Base-by-base conservation (phyloP, 2,329 filamentous ascomycete species). In the Fusarium sororula region DNA sequence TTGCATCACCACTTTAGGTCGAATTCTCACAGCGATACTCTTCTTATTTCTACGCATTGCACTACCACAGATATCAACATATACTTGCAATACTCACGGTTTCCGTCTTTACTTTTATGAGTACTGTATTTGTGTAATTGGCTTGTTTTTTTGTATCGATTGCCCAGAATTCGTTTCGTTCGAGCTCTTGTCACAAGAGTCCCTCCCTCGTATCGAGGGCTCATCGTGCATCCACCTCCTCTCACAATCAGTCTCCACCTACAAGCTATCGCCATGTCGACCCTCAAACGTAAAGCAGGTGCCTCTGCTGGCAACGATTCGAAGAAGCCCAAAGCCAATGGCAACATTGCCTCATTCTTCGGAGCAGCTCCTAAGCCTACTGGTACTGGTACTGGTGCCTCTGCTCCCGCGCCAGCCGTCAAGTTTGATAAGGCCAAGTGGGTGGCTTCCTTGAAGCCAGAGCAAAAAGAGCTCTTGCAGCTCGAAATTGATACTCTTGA, bases 401-500 rank as follows among this genome's bases (percentile, higher is more conserved):
- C 82, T 17, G 79, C 80, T 42, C 76, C 81, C 39, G 69, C 82
- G 9, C 73, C 84, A 39, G 77, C 83, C 10, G 72, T 81, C 65
- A 93, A 90, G 74, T 98, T 98, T 81, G 89, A 98, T 86, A 98
- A 98, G 86, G 90, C 90, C 51, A 94, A 93, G 83, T 99, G 96
- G 96, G 87, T 95, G n/a, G 89, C 90, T 26, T 89, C 90, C 65
- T 87, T 99, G 72, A 95, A 90, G 0, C 83, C 89, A 0, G 96
- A 99, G 84, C 94, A 98, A 82, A 94, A 90, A 80, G 88, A 92
- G 59, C 86, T 98, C 53, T 88, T 99, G 55, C 87, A 93, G 79
- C 88, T 99, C 45, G 96, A 99, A 85, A 98, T 99, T 76, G 91
- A 97, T 50, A 98, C 95, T 0, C 85, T 99, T 69, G 90, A 98